These are phyloP conservation scores for Ceriops decandra DNA, from an alignment of 345 rosid genomes.

Conservation along the genomic window DNA sequence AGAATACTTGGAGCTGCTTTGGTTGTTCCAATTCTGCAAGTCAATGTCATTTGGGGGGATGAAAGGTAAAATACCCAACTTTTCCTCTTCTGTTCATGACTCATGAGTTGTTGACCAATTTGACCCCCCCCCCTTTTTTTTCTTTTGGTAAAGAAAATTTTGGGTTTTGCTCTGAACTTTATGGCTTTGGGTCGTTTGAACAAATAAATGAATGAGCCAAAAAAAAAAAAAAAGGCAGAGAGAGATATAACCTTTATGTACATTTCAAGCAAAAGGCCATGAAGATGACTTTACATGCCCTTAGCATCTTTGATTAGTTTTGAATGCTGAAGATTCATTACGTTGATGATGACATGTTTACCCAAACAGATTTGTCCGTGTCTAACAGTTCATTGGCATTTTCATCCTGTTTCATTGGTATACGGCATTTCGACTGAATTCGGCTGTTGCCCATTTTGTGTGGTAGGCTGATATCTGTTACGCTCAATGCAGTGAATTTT, in stretches of 20 bases:
- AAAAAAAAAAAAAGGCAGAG: not conserved
- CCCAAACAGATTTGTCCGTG: not conserved
- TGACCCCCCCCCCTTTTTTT: too few species aligned
- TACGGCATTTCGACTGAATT: conserved; percentile 1
- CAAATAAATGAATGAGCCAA: not conserved
- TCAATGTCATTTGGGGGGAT: conserved; percentile 96
- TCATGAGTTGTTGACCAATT: not conserved
- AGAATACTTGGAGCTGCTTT: conserved; percentile 92
- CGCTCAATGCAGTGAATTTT: conserved; percentile 66
- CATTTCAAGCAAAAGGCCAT: too few species aligned
- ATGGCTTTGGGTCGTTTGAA: not conserved
- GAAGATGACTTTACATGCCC: too few species aligned
- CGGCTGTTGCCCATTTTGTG: not conserved
- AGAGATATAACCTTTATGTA: too few species aligned
- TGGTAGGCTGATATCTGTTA: not conserved
- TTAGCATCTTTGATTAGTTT: not conserved
- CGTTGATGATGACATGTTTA: not conserved
- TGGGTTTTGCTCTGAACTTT: too few species aligned
- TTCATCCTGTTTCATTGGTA: not conserved
- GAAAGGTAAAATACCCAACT: conserved; percentile 56
- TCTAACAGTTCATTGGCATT: not conserved
- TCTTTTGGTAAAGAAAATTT: too few species aligned
- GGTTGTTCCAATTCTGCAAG: conserved; percentile 92
- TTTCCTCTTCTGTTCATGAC: not conserved
- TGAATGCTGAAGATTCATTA: not conserved